A percentile compares a stretch with the other conserved stretches of the same genome.
These are phyloP conservation scores for Crithidia thermophila DNA, from an alignment of 208 protist genomes.

Conservation along the genomic window DNA sequence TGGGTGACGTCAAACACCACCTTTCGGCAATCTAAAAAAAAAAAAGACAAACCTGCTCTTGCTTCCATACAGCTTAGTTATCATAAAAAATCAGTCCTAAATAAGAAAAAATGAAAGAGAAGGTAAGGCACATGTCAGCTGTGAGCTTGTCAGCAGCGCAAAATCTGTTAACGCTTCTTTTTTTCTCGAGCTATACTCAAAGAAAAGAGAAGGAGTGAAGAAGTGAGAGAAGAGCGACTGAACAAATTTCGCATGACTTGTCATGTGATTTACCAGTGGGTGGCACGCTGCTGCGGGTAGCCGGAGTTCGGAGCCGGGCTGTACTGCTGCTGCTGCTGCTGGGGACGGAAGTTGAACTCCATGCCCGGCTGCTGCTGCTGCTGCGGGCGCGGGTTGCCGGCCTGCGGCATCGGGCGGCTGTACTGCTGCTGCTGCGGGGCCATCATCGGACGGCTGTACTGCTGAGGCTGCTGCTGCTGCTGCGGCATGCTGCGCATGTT, in stretches of 20 bases:
- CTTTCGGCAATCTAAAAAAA: too few species aligned
- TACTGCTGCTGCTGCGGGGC: slow-evolving; percentile 20
- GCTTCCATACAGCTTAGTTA: too few species aligned
- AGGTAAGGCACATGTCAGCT: too few species aligned
- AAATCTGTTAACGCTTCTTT: too few species aligned
- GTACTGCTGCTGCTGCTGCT: slow-evolving; percentile 38
- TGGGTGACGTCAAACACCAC: too few species aligned
- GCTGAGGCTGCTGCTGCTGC: slow-evolving; percentile 6
- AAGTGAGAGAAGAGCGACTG: slow-evolving; percentile 1
- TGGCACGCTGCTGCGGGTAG: slow-evolving; percentile 31
- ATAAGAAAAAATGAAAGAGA: too few species aligned
- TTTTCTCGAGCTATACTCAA: too few species aligned
- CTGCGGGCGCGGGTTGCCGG: slow-evolving; percentile 16
- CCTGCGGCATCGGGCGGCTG: slow-evolving; percentile 20
- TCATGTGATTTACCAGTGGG: slow-evolving; percentile 25
- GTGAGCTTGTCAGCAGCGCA: too few species aligned
- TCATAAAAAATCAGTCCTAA: too few species aligned
- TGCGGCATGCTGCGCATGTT: slow-evolving; percentile 16
- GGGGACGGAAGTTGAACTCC: slow-evolving; percentile 30
- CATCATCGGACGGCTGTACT: slow-evolving; percentile 36
- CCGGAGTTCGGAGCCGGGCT: slow-evolving; percentile 20
- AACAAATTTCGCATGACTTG: neutral
- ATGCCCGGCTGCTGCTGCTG: slow-evolving; percentile 22
- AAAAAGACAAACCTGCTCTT: too few species aligned
- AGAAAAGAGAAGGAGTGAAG: slow-evolving; percentile 9